Base-by-base conservation (phyloP, 2,329 filamentous ascomycete genomes). In the Helotiales sp. region DNA sequence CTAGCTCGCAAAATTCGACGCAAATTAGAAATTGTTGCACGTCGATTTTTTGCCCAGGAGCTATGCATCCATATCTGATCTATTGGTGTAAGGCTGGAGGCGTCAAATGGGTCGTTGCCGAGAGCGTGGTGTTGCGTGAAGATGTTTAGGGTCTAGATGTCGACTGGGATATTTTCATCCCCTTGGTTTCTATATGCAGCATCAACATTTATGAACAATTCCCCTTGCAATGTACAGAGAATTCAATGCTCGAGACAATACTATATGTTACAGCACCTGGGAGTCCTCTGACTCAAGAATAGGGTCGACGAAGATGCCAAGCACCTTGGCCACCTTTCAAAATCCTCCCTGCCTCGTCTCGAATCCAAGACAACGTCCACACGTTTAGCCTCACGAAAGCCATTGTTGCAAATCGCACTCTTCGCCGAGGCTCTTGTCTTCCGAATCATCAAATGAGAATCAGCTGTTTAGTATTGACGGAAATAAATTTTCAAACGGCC, bases 331-430 rank as follows among this genome's bases (percentile, higher is more conserved):
- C n/a, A n/a, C n/a, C n/a, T 40, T 19, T 19, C 6, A 10, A 40
- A 22, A 9, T 40, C 24, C 36, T 40, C 36, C 17, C 7, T 19
- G 36, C 36, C 17, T 22, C 36, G 24, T 40, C 36, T 40, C n/a
- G n/a, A 40, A 8, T 15, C 9, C 27, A 29, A 19, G 34, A 25
- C 19, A 30, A 24, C 17, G 7, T 50, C 15, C 22, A 30, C 27
- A 27, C n/a, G n/a, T n/a, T n/a, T n/a, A n/a, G n/a, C n/a, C 31
- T n/a, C 3, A 12, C 13, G 31, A 34, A 42, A 22, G 22, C 2
- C 15, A 40, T 53, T 58, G 55, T 51, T 54, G 55, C 55, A 58
- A 31, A 31, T 54, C 55, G 51, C 38, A 36, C 3, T 54, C 36
- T 25, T 17, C 42, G 55, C 50, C 55, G 52, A 57, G 44, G 29